Evolutionary conservation across 441 rosid genomes (phyloP), one percentile per base, ranked within the genome.

Genomic region (Breynia disticha): DNA sequence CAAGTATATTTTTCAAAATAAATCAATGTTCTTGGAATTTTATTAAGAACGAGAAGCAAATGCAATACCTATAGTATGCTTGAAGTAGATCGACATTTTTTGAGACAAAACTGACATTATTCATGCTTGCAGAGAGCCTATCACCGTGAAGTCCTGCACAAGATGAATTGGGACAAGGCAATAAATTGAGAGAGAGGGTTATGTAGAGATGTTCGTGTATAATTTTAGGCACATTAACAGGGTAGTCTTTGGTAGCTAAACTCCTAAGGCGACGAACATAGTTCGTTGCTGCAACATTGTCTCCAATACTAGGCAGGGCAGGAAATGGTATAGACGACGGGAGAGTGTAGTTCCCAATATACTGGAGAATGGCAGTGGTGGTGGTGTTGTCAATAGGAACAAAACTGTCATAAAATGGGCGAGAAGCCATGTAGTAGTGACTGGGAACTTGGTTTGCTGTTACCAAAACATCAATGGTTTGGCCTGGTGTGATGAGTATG

Each of bases 401-500:
- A 0, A 39, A 35, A 2, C 74, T 59, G 4, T 76, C 77, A 14
- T 60, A 55, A 35, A 71, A 85, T n/a, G 81, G 78, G 8, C 72
- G 57, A 1, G 80, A 73, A 1, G 74, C 75, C n/a, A 82, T 75
- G 73, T 79, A 76, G 61, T 84, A 82, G n/a, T 67, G 60, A 4
- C 71, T 63, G 0, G 61, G 71, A 5, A 74, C 20, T 28, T 76
- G 81, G 52, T 73, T 69, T 5, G 86, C 78, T 0, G 80, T 68
- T 67, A 81, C 64, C 41, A 84, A 64, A 17, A 79, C 72, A 28
- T 83, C 84, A 63, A 81, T 77, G 11, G 84, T 73, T 56, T 84
- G 91, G 3, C 91, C 88, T 1, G 88, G 88, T 0, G 84, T 64
- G 4, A 84, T 76, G 12, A 72, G 37, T 13, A 84, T 69, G 13